A percentile compares a stretch with the other conserved stretches of the same genome.
Conservation (phyloP, 371 early-diverging fungal genomes). For the Mortierella sp. region DNA sequence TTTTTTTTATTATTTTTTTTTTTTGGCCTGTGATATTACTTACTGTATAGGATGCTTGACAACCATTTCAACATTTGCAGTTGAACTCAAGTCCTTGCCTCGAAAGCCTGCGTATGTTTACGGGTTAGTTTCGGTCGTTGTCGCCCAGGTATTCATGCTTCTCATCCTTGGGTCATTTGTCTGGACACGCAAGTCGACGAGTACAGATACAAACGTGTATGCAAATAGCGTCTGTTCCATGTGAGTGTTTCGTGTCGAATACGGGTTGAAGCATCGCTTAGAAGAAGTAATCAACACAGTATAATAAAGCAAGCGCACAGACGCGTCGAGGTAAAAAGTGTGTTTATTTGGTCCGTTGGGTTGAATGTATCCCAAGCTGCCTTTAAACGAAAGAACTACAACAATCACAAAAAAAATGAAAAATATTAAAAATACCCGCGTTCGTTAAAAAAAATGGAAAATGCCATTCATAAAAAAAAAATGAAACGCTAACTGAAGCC, state of each 20-base stretch:
- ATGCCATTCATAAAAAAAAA: no score
- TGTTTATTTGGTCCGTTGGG: no score
- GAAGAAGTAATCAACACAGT: no score
- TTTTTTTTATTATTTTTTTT: background rate
- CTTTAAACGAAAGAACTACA: no score
- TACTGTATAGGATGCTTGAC: constrained; percentile 68
- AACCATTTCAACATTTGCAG: constrained; percentile 79
- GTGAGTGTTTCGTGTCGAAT: background rate
- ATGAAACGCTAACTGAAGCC: no score
- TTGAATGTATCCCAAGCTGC: no score
- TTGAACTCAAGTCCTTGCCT: constrained; percentile 62
- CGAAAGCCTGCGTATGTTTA: constrained; percentile 59
- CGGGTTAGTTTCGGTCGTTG: constrained; percentile 58
- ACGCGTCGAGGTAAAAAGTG: no score
- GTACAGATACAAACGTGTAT: constrained; percentile 6
- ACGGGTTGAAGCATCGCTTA: no score
- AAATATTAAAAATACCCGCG: no score
- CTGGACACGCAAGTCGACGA: constrained; percentile 57
- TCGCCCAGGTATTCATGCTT: constrained; percentile 64
- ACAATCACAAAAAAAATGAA: no score
- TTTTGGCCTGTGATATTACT: background rate
- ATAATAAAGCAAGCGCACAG: no score
- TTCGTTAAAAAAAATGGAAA: no score
- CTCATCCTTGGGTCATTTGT: constrained; percentile 63
- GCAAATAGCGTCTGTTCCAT: constrained; percentile 8